These are phyloP conservation scores for Hortiboletus flavorubellus DNA, from an alignment of 768 basidiomycete species.

Conservation along the genomic window DNA sequence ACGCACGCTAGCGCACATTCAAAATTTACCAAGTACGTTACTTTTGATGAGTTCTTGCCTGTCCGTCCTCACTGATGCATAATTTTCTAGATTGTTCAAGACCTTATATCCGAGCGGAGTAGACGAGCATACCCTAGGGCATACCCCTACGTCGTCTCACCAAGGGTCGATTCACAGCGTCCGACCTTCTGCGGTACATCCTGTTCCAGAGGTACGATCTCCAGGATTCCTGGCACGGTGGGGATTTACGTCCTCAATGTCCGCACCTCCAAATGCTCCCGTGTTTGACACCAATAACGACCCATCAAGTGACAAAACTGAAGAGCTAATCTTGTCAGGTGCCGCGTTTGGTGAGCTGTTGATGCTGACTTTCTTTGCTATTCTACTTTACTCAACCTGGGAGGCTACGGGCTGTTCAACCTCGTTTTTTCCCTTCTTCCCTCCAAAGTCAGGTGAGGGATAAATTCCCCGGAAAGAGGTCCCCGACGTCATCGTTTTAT, in stretches of 20 bases:
- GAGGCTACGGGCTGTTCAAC: slow-evolving; percentile 69
- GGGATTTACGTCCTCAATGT: slow-evolving; percentile 15
- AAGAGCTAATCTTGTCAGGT: slow-evolving; percentile 71
- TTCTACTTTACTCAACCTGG: background rate
- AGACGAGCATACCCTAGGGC: slow-evolving; percentile 40
- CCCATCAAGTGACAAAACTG: slow-evolving; percentile 52
- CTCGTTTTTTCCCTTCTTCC: slow-evolving; percentile 76
- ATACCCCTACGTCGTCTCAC: slow-evolving; percentile 34
- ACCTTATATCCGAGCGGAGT: slow-evolving; percentile 63
- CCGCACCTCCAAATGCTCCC: slow-evolving; percentile 4
- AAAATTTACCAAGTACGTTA: slow-evolving; percentile 63
- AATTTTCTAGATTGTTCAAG: slow-evolving; percentile 54
- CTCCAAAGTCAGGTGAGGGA: slow-evolving; percentile 58
- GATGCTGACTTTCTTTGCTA: background rate
- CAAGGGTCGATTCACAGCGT: slow-evolving; percentile 29
- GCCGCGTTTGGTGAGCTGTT: slow-evolving; percentile 64
- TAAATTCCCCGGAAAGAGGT: background rate
- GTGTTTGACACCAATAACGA: slow-evolving; percentile 17
- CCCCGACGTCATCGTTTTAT: background rate
- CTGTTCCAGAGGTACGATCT: slow-evolving; percentile 16
- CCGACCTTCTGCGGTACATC: slow-evolving; percentile 16
- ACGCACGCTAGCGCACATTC: slow-evolving; percentile 50
- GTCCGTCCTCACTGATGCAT: slow-evolving; percentile 1
- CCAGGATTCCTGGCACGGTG: slow-evolving; percentile 40
- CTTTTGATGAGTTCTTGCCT: too few species aligned